Conservation (phyloP, 2,329 filamentous ascomycete genomes). For the Penicillium palitans region DNA sequence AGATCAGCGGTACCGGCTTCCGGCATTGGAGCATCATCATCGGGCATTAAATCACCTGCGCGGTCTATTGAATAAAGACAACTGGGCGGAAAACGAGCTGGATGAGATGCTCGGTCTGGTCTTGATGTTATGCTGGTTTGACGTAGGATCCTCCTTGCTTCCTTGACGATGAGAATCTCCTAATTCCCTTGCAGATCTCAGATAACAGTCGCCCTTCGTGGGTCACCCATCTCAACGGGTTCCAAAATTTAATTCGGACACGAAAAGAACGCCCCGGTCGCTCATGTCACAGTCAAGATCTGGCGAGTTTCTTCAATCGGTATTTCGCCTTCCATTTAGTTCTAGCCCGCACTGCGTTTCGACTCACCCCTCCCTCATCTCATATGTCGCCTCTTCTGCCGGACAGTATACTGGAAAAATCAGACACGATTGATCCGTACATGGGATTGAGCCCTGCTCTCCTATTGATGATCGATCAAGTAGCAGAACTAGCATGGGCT, state of each 20-base stretch:
- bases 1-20: conserved; percentile 20
- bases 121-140: conserved; percentile 33
- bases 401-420: conserved; percentile 14
- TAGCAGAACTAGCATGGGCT: conserved; percentile 23
- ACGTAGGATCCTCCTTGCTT: neutral
- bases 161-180: neutral
- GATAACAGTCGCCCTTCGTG: conserved; percentile 30
- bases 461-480: conserved; percentile 26
- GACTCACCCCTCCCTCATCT: conserved; percentile 5
- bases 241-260: conserved; percentile 21
- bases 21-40: conserved; percentile 27
- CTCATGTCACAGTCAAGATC: conserved; percentile 20
- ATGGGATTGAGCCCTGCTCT: conserved; percentile 29
- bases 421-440: conserved; percentile 28
- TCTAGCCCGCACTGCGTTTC: conserved; percentile 29
- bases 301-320: conserved; percentile 27
- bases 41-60: conserved; percentile 13
- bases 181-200: conserved; percentile 23
- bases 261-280: conserved; percentile 15
- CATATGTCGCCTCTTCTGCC: conserved; percentile 10
- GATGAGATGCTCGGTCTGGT: conserved; percentile 30
- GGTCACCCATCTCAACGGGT: conserved; percentile 30
- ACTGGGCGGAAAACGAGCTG: conserved; percentile 20
- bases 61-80: conserved; percentile 3
- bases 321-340: conserved; percentile 33